These are phyloP conservation scores for Fusarium nanum DNA, from an alignment of 2,329 filamentous ascomycete species.

Conservation along the genomic window DNA sequence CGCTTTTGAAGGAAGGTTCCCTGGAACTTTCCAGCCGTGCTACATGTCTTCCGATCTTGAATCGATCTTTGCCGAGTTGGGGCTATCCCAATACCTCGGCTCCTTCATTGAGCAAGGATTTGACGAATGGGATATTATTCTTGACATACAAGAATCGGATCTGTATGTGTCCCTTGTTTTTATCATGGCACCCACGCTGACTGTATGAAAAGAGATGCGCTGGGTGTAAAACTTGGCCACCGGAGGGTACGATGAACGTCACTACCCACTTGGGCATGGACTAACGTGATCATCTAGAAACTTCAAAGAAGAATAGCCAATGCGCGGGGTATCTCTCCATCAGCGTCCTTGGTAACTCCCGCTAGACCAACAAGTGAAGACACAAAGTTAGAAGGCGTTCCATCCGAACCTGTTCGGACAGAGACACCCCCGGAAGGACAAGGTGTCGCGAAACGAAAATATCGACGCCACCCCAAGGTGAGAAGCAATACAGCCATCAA, in stretches of 20 bases:
- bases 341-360: slow-evolving; percentile 62
- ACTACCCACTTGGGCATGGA: not conserved
- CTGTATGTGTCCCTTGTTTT: slow-evolving; percentile 64
- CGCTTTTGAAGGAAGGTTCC: slow-evolving; percentile 17
- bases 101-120: slow-evolving; percentile 82
- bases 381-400: slow-evolving; percentile 64
- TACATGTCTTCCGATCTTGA: slow-evolving; percentile 69
- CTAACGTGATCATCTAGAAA: slow-evolving; percentile 64
- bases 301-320: slow-evolving; percentile 86
- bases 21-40: slow-evolving; percentile 38
- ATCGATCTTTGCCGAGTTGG: slow-evolving; percentile 77
- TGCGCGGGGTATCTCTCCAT: slow-evolving; percentile 70
- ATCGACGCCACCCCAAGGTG: slow-evolving; percentile 81
- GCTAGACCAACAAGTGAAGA: slow-evolving; percentile 66
- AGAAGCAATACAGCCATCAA: slow-evolving; percentile 33
- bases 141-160: slow-evolving; percentile 87
- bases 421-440: slow-evolving; percentile 59
- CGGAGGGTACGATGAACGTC: slow-evolving; percentile 70
- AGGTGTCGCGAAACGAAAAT: slow-evolving; percentile 74
- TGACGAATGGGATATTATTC: slow-evolving; percentile 84
- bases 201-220: slow-evolving; percentile 66
- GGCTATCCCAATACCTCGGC: slow-evolving; percentile 80
- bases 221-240: slow-evolving; percentile 84
- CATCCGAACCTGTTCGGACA: slow-evolving; percentile 60
- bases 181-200: slow-evolving; percentile 30